Evolutionary conservation across 495 filamentous ascomycete genomes (phyloP).

Genomic region (Trypethelium eluteriae): DNA sequence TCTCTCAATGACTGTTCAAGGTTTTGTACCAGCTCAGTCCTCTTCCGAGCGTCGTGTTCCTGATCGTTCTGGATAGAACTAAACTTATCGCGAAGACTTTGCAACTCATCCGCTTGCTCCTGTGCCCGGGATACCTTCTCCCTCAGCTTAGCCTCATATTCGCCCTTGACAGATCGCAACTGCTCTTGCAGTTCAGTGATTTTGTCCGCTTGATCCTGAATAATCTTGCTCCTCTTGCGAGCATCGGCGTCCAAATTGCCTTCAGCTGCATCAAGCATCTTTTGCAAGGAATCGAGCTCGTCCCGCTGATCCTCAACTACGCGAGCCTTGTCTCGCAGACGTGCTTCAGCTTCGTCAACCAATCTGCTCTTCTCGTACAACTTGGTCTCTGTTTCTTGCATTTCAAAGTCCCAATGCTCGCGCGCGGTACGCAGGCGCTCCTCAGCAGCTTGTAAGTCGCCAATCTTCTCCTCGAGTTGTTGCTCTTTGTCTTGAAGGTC

Average conservation of each 20-base stretch:
- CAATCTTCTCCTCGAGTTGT: conserved; percentile 24
- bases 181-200: conserved; percentile 27
- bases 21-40: conserved; percentile 21
- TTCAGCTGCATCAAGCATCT: conserved; percentile 19
- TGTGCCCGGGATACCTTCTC: conserved; percentile 24
- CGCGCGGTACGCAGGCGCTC: conserved; percentile 25
- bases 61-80: conserved; percentile 18
- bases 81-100: conserved; percentile 23
- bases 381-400: conserved; percentile 23
- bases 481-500: conserved; percentile 19
- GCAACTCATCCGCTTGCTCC: conserved; percentile 21
- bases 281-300: conserved; percentile 23
- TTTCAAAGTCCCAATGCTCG: conserved; percentile 26
- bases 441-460: conserved; percentile 22
- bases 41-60: conserved; percentile 19
- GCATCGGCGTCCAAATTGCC: conserved; percentile 17
- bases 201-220: conserved; percentile 20
- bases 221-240: conserved; percentile 20
- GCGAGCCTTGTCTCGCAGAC: conserved; percentile 24
- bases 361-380: conserved; percentile 23
- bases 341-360: conserved; percentile 21
- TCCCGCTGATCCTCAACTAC: conserved; percentile 24
- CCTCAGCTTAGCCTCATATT: conserved; percentile 21
- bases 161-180: conserved; percentile 16
- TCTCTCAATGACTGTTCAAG: conserved; percentile 20